phyloP scores from a whole-genome alignment of 1,284 basidiomycete species.

The Cryptococcus amylolentus region DNA sequence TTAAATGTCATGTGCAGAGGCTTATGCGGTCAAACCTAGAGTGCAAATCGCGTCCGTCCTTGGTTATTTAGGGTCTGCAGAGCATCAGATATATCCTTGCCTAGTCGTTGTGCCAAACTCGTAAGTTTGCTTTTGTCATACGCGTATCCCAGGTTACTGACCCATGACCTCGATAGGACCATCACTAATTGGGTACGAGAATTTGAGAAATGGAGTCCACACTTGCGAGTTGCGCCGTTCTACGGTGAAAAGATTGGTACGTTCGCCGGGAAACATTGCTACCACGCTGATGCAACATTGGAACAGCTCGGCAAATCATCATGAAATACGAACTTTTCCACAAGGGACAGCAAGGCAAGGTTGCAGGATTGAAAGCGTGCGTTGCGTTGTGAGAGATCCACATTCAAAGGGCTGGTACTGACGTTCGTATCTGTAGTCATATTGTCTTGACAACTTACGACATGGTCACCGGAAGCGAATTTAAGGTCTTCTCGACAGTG shows the following conservation, averaged over 20 bases:
- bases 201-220: slow-evolving; percentile 87
- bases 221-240: slow-evolving; percentile 43
- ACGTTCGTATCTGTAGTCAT: slow-evolving; percentile 51
- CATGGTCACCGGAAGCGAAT: slow-evolving; percentile 66
- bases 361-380: slow-evolving; percentile 46
- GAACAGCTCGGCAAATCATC: slow-evolving; percentile 69
- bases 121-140: slow-evolving; percentile 58
- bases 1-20: background rate
- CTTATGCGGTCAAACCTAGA: slow-evolving; percentile 51
- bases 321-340: slow-evolving; percentile 78
- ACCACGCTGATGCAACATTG: slow-evolving; percentile 21
- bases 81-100: slow-evolving; percentile 63
- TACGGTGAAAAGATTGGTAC: slow-evolving; percentile 57
- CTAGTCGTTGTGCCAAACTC: slow-evolving; percentile 91
- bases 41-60: slow-evolving; percentile 87
- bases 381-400: slow-evolving; percentile 7
- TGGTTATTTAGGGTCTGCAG: slow-evolving; percentile 62
- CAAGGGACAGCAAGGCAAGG: slow-evolving; percentile 38
- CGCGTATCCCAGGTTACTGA: slow-evolving; percentile 1
- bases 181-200: slow-evolving; percentile 60
- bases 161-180: slow-evolving; percentile 20
- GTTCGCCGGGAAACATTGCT: slow-evolving; percentile 5
- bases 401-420: no score
- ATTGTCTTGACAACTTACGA: slow-evolving; percentile 90
- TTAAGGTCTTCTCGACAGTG: slow-evolving; percentile 70